These are phyloP conservation scores for Hordeum pubiflorum DNA, from an alignment of 202 grass and related monocot genomes.

Conservation along the genomic window DNA sequence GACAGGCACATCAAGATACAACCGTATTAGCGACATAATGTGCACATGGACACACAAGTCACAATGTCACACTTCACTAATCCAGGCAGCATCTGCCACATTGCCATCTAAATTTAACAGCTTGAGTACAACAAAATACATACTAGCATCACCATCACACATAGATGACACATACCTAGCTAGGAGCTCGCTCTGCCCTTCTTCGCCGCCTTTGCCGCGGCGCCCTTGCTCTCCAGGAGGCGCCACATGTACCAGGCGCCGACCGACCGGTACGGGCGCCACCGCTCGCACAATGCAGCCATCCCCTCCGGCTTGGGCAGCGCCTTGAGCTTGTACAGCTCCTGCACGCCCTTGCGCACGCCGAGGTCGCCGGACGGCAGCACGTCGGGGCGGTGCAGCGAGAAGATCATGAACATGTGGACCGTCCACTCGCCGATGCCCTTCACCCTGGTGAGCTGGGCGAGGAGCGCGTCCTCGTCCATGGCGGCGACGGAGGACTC, in stretches of 20 bases:
- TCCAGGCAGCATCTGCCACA: neutral
- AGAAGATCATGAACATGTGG: constrained; percentile 86
- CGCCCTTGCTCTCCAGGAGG: constrained; percentile 45
- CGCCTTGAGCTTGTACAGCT: constrained; percentile 39
- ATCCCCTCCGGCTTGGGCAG: constrained; percentile 56
- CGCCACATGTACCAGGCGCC: constrained; percentile 78
- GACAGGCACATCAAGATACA: neutral
- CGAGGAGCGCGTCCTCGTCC: constrained; percentile 49
- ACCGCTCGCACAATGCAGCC: constrained; percentile 40
- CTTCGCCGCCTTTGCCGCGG: constrained; percentile 25
- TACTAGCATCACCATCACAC: neutral
- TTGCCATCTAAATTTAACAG: constrained; percentile 23
- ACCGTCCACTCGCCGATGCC: constrained; percentile 62
- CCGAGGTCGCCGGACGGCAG: constrained; percentile 58
- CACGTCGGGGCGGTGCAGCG: constrained; percentile 57
- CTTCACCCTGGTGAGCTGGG: constrained; percentile 51
- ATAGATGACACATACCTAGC: constrained; percentile 26
- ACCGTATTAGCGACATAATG: neutral
- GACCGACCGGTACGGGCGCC: constrained; percentile 55
- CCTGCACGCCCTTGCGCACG: constrained; percentile 71
- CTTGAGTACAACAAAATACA: neutral
- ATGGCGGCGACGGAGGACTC: constrained; percentile 34
- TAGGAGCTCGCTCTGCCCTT: constrained; percentile 28
- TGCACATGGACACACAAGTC: neutral
- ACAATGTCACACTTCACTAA: constrained; percentile 12